A percentile compares a stretch with the other conserved stretches of the same genome.
These are phyloP conservation scores for Fusarium anguioides DNA, from an alignment of 2,329 filamentous ascomycete genomes.

Conservation along the genomic window DNA sequence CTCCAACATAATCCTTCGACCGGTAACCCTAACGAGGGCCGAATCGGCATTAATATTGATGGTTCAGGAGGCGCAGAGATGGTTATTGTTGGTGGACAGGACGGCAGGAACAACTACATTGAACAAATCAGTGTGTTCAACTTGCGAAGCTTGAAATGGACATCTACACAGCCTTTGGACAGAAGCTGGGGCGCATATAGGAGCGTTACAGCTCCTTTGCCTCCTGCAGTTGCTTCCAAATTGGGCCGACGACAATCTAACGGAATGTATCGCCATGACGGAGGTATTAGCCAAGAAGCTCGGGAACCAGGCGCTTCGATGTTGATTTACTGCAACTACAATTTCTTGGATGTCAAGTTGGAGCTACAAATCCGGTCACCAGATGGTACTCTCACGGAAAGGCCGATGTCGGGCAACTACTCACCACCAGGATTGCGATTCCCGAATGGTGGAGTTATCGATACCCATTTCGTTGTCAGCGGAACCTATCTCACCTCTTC, in stretches of 20 bases:
- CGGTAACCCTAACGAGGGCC: conserved; percentile 85
- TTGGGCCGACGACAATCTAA: conserved; percentile 70
- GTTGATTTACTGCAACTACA: conserved; percentile 99
- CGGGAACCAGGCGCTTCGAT: conserved; percentile 75
- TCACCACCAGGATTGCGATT: conserved; percentile 94
- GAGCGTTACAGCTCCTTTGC: conserved; percentile 89
- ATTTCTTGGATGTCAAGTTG: conserved; percentile 96
- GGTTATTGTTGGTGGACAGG: conserved; percentile 96
- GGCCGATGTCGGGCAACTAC: conserved; percentile 85
- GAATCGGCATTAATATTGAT: conserved; percentile 88
- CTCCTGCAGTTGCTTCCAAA: conserved; percentile 70
- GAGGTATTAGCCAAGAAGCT: conserved; percentile 62
- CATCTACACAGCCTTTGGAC: conserved; percentile 84
- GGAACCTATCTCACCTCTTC: conserved; percentile 97
- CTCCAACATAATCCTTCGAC: conserved; percentile 89
- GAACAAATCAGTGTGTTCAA: conserved; percentile 99
- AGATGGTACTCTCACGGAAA: conserved; percentile 86
- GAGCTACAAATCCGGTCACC: conserved; percentile 89
- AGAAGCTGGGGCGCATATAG: conserved; percentile 97
- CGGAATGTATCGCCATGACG: conserved; percentile 55
- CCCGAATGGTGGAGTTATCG: conserved; percentile 94
- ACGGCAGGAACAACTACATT: conserved; percentile 98
- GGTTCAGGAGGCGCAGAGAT: conserved; percentile 94
- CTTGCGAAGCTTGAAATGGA: conserved; percentile 94
- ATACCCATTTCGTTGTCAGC: conserved; percentile 96